Percentiles rank a stretch among this genome's conserved stretches.
phyloP scores from a whole-genome alignment of 2,329 filamentous ascomycete genomes.

The Thielaviopsis populi region DNA sequence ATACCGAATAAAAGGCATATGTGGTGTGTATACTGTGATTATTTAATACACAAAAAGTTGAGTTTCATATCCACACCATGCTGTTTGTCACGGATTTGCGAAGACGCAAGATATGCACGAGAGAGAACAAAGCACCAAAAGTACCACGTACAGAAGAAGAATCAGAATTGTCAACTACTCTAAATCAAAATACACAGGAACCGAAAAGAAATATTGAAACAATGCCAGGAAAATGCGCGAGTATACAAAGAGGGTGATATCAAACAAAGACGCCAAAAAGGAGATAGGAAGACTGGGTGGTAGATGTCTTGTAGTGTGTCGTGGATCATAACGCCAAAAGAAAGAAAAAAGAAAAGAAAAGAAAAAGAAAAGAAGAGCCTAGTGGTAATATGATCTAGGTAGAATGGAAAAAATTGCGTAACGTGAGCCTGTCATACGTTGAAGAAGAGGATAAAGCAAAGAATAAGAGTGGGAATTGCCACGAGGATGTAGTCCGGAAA shows the following conservation, averaged over 20 bases:
- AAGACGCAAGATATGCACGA: neutral
- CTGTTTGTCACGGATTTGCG: neutral
- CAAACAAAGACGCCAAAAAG: neutral
- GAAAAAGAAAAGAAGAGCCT: neutral
- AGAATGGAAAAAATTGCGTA: slow-evolving; percentile 2
- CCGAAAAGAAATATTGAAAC: neutral
- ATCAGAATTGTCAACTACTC: neutral
- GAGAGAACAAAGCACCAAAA: neutral
- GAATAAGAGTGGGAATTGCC: neutral
- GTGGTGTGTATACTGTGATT: neutral
- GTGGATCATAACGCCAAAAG: neutral
- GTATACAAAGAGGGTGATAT: slow-evolving; percentile 2
- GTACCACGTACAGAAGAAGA: neutral
- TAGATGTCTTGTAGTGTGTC: neutral
- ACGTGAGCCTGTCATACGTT: neutral
- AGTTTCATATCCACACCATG: neutral
- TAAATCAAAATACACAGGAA: neutral
- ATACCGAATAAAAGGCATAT: neutral
- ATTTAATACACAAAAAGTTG: slow-evolving; percentile 6
- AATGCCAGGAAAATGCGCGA: neutral
- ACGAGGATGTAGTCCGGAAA: too few species aligned
- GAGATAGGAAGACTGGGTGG: neutral
- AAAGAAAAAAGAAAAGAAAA: neutral
- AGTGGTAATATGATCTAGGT: neutral
- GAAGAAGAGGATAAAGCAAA: slow-evolving; percentile 5